Percentiles rank a stretch among this genome's conserved stretches.
Conservation (phyloP, 345 rosid species). For the Bretschneidera sinensis region DNA sequence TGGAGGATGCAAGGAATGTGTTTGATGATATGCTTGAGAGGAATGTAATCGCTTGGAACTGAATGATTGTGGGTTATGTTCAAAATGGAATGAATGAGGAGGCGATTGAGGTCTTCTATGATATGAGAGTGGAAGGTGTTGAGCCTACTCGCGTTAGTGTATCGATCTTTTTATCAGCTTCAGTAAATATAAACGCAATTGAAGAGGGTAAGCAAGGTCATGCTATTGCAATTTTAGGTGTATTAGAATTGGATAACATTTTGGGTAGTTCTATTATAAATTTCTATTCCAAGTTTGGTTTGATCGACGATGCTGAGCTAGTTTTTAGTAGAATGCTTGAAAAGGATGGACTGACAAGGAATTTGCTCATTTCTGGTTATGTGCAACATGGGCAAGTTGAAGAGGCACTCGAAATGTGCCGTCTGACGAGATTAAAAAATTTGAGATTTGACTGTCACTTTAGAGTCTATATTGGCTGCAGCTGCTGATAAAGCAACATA, state of each 20-base stretch:
- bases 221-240: conserved; percentile 49
- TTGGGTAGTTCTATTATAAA: conserved; percentile 67
- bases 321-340: conserved; percentile 43
- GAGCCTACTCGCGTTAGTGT: conserved; percentile 57
- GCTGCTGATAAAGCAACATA: conserved; percentile 37
- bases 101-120: conserved; percentile 38
- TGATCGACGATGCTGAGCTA: conserved; percentile 61
- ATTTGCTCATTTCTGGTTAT: conserved; percentile 63
- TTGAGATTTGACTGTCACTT: conserved; percentile 61
- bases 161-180: conserved; percentile 63
- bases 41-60: conserved; percentile 62
- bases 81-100: conserved; percentile 56
- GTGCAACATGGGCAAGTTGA: conserved; percentile 41
- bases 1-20: conserved; percentile 56
- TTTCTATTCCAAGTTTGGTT: conserved; percentile 66
- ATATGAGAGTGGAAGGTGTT: conserved; percentile 52
- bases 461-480: conserved; percentile 52
- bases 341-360: conserved; percentile 75
- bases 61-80: conserved; percentile 51
- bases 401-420: conserved; percentile 50
- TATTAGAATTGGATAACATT: conserved; percentile 52
- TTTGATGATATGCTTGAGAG: conserved; percentile 51
- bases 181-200: conserved; percentile 53
- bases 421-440: conserved; percentile 41
- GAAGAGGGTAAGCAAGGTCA: conserved; percentile 76